Evolutionary conservation across 345 rosid genomes (phyloP).

Genomic region (Eucalyptus marginata): DNA sequence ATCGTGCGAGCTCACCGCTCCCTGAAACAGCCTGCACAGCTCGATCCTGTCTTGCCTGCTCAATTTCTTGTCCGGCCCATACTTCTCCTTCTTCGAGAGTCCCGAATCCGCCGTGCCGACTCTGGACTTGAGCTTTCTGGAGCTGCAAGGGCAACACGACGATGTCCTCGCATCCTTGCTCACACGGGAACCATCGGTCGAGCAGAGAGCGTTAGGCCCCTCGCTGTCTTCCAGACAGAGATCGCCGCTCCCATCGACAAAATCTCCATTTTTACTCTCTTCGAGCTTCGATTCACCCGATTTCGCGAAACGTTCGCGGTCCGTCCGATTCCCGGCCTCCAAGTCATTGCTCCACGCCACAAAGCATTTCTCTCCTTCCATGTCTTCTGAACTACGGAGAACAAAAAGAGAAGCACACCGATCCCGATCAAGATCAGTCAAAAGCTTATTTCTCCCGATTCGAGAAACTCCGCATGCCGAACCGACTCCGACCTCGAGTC

Average conservation of each 20-base stretch:
- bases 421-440: background rate
- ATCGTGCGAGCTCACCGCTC: constrained; percentile 72
- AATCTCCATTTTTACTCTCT: constrained; percentile 20
- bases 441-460: background rate
- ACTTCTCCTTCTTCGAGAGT: constrained; percentile 22
- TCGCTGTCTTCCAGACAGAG: constrained; percentile 26
- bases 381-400: constrained; percentile 3
- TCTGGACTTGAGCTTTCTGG: constrained; percentile 32
- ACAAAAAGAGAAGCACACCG: background rate
- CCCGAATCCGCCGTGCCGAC: constrained; percentile 16
- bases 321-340: constrained; percentile 14
- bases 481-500: background rate
- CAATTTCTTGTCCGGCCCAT: constrained; percentile 48
- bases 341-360: constrained; percentile 7
- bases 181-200: constrained; percentile 48
- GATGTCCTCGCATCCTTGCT: constrained; percentile 25
- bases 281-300: constrained; percentile 35
- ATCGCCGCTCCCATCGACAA: constrained; percentile 12
- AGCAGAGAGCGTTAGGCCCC: constrained; percentile 47
- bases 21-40: constrained; percentile 65
- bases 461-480: background rate
- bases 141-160: constrained; percentile 28
- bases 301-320: constrained; percentile 19
- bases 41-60: constrained; percentile 70
- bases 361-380: constrained; percentile 31